Evolutionary conservation across 306 rosid genomes (phyloP), one percentile per base, ranked within the genome.

Genomic region (Geum urbanum): DNA sequence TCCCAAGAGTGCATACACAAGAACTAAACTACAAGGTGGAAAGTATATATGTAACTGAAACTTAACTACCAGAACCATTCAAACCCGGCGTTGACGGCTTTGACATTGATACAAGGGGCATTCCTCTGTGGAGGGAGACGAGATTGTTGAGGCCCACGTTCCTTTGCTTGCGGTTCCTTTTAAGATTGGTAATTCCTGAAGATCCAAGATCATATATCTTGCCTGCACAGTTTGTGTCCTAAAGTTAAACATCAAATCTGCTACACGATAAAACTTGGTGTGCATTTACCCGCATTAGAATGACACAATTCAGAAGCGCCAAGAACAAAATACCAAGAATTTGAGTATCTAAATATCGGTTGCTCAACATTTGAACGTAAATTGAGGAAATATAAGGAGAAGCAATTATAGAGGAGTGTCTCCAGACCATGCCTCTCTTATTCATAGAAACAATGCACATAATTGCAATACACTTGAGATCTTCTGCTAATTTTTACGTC

Each of bases 1-100:
- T 61, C 37, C 12, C 8, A 32, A 8, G 22, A 57, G 22, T 18
- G 55, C 55, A 62, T 43, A 50, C 52, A 48, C 35, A 65, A 18
- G 22, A 10, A 32, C 44, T 53, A 40, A 19, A 9, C 13, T 37
- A 57, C 39, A 18, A 62, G 20, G 5, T 24, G 19, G 47, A 43
- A 20, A 44, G 19, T 45, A 22, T 22, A 35, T 37, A 10, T 22
- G 10, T 13, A 44, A 46, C 48, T 18, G 22, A 24, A 14, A n/a
- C 39, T 10, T 63, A 75, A 20, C 74, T 81, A 87, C 90, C 92
- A 85, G 73, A 79, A 65, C 89, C 86, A 79, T 77, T 87, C 82
- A 27, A 77, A 60, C 72, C 66, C 60, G 8, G 89, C 70, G 5
- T 85, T 68, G 41, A 81, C 83, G 35, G 84, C 88, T 73, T 85